Base-by-base conservation (phyloP, 2,329 filamentous ascomycete species). In the Camptophora hylomeconis region DNA sequence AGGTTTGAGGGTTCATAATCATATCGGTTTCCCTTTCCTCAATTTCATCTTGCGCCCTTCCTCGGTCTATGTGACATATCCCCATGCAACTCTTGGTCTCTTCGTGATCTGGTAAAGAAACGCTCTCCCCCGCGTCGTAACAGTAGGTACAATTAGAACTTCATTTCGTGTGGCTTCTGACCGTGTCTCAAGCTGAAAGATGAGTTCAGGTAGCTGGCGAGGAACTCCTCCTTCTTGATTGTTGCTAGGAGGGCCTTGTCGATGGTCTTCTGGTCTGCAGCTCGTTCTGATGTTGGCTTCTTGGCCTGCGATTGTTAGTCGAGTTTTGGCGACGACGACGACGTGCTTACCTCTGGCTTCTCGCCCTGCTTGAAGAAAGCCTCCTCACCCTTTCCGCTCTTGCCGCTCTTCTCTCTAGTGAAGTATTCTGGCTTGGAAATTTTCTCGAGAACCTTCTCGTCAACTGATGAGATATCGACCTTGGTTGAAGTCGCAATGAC, bases 141-240 rank as follows among this genome's bases (percentile, higher is more conserved):
- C n/a, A n/a, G n/a, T n/a, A n/a, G n/a, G n/a, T n/a, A n/a, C n/a
- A n/a, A n/a, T 67, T 94, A 98, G 76, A 87, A 98, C 69, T 82
- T 81, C 89, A 98, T 95, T 77, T 92, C 82, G 71, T 98, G 89
- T 67, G 89, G 89, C 79, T 87, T 86, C 75, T 98, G 87, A 58
- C 89, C 89, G 73, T 86, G 94, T 69, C 87, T 81, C 66, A 98
- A 78, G 76, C 81, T 92, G 81, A 98, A 98, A 60, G 79, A 83
- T 65, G 79, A 82, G 58, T 73, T 73, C 53, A 98, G 82, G 76
- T 98, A 98, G 69, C 78, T 82, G 60, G 75, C 66, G 53, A 98
- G 80, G 66, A 87, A 70, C 51, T 84, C 80, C 64, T 92, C 84
- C 78, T 95, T 94, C 81, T 95, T 95, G 73, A 98, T 89, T 65